A percentile compares a stretch with the other conserved stretches of the same genome.
Evolutionary conservation across 1,284 basidiomycete species (phyloP).

Genomic region (Cystobasidium slooffiae): DNA sequence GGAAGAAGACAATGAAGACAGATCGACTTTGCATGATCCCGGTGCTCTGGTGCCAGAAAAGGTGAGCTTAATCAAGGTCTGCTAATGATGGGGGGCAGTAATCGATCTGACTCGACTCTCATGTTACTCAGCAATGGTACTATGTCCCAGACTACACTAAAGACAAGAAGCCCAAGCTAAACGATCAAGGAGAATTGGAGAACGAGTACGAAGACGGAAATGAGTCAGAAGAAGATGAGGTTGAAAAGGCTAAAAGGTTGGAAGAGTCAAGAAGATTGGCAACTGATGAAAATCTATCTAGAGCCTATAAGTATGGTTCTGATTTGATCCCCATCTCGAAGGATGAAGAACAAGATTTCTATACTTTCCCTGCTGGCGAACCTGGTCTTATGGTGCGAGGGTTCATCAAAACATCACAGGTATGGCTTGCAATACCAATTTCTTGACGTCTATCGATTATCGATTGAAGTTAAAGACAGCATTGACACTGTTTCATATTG

Average conservation of each 20-base stretch:
- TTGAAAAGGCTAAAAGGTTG: slow-evolving; percentile 30
- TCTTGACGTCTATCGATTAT: not conserved
- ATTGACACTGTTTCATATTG: not conserved
- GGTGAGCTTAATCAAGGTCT: slow-evolving; percentile 5
- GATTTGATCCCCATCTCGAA: slow-evolving; percentile 41
- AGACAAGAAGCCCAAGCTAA: slow-evolving; percentile 23
- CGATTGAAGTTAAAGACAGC: not conserved
- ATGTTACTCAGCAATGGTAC: slow-evolving; percentile 24
- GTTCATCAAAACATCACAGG: slow-evolving; percentile 28
- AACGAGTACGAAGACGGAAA: slow-evolving; percentile 24
- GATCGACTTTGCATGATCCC: slow-evolving; percentile 34
- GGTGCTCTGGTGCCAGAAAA: slow-evolving; percentile 34
- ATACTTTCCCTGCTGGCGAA: slow-evolving; percentile 28
- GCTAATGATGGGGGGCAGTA: not conserved
- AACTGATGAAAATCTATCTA: slow-evolving; percentile 30
- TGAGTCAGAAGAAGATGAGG: slow-evolving; percentile 29
- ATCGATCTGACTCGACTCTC: not conserved
- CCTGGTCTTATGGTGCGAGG: slow-evolving; percentile 33
- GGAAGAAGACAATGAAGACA: slow-evolving; percentile 36
- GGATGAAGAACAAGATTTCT: slow-evolving; percentile 32
- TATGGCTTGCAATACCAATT: not conserved
- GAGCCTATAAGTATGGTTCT: slow-evolving; percentile 42
- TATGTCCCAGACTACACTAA: slow-evolving; percentile 30
- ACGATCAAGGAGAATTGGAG: slow-evolving; percentile 3
- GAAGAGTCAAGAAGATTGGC: slow-evolving; percentile 34